These are phyloP conservation scores for Endotrypanum monterogeii DNA, from an alignment of 208 protist species.

Conservation along the genomic window DNA sequence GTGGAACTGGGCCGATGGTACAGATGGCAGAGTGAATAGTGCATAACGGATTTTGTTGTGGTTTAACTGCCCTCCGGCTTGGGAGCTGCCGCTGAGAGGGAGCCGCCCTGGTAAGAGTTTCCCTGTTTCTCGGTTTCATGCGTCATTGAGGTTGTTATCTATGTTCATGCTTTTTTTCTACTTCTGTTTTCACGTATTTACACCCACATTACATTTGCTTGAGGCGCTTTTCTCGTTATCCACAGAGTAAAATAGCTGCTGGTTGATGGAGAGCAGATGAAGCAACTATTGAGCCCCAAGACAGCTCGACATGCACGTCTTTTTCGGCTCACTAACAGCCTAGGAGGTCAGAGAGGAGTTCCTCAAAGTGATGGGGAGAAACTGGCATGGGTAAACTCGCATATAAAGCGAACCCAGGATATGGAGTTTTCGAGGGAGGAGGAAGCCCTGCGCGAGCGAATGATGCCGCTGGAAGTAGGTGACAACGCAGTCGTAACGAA, in stretches of 20 bases:
- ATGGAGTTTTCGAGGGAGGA: conserved; percentile 74
- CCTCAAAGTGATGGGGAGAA: conserved; percentile 77
- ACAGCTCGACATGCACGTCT: conserved; percentile 91
- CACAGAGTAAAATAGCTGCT: no score
- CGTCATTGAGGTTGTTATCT: no score
- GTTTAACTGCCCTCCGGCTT: no score
- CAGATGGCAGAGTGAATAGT: background rate
- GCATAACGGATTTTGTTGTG: background rate
- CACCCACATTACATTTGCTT: background rate
- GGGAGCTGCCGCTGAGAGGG: no score
- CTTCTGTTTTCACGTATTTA: background rate
- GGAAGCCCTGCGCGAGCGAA: conserved; percentile 60
- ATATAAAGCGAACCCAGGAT: conserved; percentile 71
- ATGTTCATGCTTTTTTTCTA: no score
- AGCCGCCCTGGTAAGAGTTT: no score
- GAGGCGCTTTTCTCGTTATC: no score
- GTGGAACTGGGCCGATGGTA: background rate
- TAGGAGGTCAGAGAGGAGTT: conserved; percentile 31
- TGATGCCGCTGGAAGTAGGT: conserved; percentile 70
- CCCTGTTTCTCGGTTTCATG: no score
- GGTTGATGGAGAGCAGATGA: conserved; percentile 37
- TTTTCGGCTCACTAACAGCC: conserved; percentile 58
- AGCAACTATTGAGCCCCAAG: conserved; percentile 85
- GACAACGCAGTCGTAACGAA: conserved; percentile 64
- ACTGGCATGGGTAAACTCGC: conserved; percentile 84